These are phyloP conservation scores for Epipyxis sp. DNA, from an alignment of 108 stramenopile species.

Conservation along the genomic window DNA sequence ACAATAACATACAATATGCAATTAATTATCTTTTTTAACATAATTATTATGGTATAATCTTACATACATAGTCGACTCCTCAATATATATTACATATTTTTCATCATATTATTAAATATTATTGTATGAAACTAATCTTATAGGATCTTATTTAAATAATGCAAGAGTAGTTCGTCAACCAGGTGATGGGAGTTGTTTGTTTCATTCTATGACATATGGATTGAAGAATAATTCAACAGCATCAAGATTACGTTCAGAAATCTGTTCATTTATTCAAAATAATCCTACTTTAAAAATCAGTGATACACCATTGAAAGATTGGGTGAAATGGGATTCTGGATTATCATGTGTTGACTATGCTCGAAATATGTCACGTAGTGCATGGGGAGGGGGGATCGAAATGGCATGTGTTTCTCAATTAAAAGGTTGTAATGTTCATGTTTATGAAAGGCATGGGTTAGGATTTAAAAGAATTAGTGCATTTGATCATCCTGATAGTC, in stretches of 20 bases:
- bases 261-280: constrained; percentile 15
- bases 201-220: constrained; percentile 41
- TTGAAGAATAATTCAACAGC: constrained; percentile 19
- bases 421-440: constrained; percentile 32
- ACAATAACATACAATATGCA: too few species aligned
- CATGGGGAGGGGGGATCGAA: constrained; percentile 50
- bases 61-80: too few species aligned
- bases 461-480: constrained; percentile 44
- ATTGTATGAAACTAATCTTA: too few species aligned
- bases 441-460: constrained; percentile 34
- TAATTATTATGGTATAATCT: too few species aligned
- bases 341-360: constrained; percentile 7
- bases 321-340: constrained; percentile 43
- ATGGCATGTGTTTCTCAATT: constrained; percentile 35
- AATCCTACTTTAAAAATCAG: constrained; percentile 33
- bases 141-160: not conserved
- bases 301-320: constrained; percentile 44
- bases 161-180: constrained; percentile 38
- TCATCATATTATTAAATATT: too few species aligned
- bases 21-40: too few species aligned
- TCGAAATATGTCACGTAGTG: constrained; percentile 19
- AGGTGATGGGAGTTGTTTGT: constrained; percentile 48
- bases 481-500: constrained; percentile 20
- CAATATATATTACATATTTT: too few species aligned
- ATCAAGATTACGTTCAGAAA: constrained; percentile 1